Conservation (phyloP, 768 basidiomycete genomes). For the Cyclocybe aegerita region DNA sequence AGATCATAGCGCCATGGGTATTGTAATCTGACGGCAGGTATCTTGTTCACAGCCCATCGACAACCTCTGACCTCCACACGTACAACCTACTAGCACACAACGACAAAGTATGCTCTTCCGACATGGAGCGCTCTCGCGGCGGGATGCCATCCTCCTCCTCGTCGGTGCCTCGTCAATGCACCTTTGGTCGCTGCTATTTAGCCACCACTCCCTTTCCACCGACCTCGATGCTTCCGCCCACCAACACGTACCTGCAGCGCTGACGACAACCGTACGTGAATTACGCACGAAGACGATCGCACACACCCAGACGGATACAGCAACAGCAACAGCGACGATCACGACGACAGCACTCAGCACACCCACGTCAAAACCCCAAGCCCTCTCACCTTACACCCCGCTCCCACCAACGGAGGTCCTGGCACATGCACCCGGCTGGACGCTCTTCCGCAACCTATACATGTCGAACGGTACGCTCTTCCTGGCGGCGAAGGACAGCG, state of each 20-base stretch:
- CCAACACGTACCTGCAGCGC: constrained; percentile 4
- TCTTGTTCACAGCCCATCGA: no score
- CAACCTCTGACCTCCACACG: no score
- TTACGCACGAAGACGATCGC: constrained; percentile 3
- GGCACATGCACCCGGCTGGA: constrained; percentile 81
- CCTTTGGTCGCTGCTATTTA: constrained; percentile 43
- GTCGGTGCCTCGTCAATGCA: constrained; percentile 59
- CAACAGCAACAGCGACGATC: constrained; percentile 3
- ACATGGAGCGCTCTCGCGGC: constrained; percentile 41
- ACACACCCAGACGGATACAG: constrained; percentile 2
- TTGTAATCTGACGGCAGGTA: no score
- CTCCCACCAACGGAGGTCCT: constrained; percentile 57
- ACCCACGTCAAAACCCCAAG: constrained; percentile 11
- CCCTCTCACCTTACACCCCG: constrained; percentile 15
- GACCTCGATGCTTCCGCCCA: constrained; percentile 26
- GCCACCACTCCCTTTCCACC: constrained; percentile 25
- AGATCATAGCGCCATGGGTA: no score
- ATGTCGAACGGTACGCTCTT: constrained; percentile 81
- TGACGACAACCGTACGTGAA: neutral
- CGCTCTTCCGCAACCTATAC: constrained; percentile 80
- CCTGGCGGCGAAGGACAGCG: constrained; percentile 44
- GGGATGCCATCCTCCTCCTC: constrained; percentile 60
- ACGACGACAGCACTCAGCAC: constrained; percentile 1
- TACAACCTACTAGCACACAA: no score
- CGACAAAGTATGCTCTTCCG: constrained; percentile 32